Conservation (phyloP, 768 basidiomycete genomes). For the Tulasnella sp. region DNA sequence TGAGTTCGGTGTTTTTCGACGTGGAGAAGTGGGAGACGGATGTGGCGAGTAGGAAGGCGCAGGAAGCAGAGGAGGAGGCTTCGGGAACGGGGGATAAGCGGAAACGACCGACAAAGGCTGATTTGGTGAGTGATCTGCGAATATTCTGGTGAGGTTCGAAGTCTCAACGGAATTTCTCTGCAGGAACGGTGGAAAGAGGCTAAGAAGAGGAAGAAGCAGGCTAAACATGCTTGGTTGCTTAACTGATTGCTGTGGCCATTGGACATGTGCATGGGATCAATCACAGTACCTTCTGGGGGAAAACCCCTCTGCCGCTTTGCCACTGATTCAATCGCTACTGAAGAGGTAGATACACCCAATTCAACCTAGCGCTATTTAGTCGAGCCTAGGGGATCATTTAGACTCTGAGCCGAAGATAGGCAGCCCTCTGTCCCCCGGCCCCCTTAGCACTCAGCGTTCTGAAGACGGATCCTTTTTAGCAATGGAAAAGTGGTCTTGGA, state of each 20-base stretch:
- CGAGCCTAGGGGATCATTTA: no score
- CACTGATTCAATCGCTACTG: no score
- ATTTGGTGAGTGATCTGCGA: conserved; percentile 43
- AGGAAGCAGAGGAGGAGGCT: conserved; percentile 32
- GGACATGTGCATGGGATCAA: no score
- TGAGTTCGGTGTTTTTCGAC: conserved; percentile 85
- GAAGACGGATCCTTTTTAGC: no score
- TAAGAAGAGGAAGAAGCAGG: conserved; percentile 70
- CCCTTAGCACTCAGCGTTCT: no score
- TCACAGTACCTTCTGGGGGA: no score
- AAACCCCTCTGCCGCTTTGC: no score
- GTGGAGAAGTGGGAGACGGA: conserved; percentile 69
- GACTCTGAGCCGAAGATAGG: no score
- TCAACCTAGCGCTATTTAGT: no score
- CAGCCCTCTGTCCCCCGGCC: no score
- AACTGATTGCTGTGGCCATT: conserved; percentile 30
- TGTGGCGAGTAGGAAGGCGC: conserved; percentile 34
- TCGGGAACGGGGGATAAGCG: conserved; percentile 54
- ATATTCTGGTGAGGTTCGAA: not conserved
- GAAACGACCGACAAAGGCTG: conserved; percentile 71
- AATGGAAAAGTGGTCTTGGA: no score
- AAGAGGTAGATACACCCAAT: no score
- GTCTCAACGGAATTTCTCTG: conserved; percentile 6
- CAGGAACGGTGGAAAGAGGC: conserved; percentile 79
- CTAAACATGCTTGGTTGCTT: conserved; percentile 80